A percentile compares a stretch with the other conserved stretches of the same genome.
Conservation (phyloP, 1,284 basidiomycete genomes). For the Cystobasidiaceae sp. region DNA sequence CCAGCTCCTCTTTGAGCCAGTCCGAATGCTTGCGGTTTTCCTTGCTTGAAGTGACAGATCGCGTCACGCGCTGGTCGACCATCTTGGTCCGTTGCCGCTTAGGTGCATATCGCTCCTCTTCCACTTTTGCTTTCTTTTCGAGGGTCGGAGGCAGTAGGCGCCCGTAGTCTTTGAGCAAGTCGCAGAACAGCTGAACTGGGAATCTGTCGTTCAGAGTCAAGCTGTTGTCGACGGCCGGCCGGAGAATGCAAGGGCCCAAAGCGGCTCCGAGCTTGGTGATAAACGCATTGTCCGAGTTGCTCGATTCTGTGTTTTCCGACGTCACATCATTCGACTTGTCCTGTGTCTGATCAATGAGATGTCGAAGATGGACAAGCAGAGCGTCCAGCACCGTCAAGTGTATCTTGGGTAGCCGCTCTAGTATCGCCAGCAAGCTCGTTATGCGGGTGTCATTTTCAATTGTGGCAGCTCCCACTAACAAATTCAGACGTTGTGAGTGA, state of each 20-base stretch:
- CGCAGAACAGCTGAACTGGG: constrained; percentile 34
- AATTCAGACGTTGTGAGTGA: background rate
- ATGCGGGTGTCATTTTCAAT: background rate
- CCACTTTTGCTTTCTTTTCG: constrained; percentile 20
- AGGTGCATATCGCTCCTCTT: constrained; percentile 34
- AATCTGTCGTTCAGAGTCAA: constrained; percentile 39
- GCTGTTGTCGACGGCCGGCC: constrained; percentile 17
- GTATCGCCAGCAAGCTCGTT: background rate
- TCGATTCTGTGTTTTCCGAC: background rate
- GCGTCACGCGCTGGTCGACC: constrained; percentile 34
- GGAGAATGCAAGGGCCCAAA: constrained; percentile 34
- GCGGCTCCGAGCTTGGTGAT: constrained; percentile 39
- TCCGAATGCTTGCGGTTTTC: background rate
- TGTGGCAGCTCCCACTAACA: constrained; percentile 5
- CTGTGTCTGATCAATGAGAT: constrained; percentile 16
- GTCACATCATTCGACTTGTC: background rate
- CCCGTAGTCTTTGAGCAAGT: constrained; percentile 32
- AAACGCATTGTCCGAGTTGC: constrained; percentile 26
- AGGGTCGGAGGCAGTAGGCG: constrained; percentile 4
- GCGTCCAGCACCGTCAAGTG: constrained; percentile 31
- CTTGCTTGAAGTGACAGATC: background rate
- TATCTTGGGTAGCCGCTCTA: constrained; percentile 28
- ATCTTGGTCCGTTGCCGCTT: constrained; percentile 40
- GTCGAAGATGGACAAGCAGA: constrained; percentile 32
- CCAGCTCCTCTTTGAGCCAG: constrained; percentile 19